phyloP scores from a whole-genome alignment of 176 grass and related monocot genomes.

The Eremochloa ophiuroides region DNA sequence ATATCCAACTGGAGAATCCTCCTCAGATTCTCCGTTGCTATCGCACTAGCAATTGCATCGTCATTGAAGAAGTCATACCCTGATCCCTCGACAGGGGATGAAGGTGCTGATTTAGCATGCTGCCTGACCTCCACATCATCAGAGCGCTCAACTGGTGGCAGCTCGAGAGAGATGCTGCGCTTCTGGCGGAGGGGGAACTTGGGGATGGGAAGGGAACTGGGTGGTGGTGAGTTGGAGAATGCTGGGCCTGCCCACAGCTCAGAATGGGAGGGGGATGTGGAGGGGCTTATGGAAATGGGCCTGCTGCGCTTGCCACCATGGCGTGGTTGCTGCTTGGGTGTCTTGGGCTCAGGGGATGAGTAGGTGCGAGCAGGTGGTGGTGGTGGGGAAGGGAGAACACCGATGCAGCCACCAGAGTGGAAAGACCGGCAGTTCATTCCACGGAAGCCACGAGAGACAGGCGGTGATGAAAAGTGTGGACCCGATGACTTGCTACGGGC shows the following conservation, averaged over 20 bases:
- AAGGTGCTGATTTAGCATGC: slow-evolving; percentile 65
- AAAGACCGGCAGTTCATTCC: slow-evolving; percentile 63
- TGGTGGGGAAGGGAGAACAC: slow-evolving; percentile 25
- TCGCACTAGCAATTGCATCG: slow-evolving; percentile 31
- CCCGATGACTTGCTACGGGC: slow-evolving; percentile 20
- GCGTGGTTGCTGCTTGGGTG: slow-evolving; percentile 20
- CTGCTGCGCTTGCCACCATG: slow-evolving; percentile 39
- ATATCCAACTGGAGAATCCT: slow-evolving; percentile 74
- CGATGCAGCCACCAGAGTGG: slow-evolving; percentile 1
- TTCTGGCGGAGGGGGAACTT: slow-evolving; percentile 73
- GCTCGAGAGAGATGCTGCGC: slow-evolving; percentile 61
- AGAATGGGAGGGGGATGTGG: slow-evolving; percentile 32
- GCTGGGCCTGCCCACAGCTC: slow-evolving; percentile 68
- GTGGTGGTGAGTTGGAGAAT: slow-evolving; percentile 77
- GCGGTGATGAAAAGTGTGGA: slow-evolving; percentile 21
- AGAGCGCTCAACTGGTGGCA: slow-evolving; percentile 32
- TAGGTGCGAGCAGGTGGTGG: background rate
- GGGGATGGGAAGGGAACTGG: slow-evolving; percentile 63
- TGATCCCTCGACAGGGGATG: slow-evolving; percentile 51
- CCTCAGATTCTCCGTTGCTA: slow-evolving; percentile 78
- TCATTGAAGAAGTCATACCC: slow-evolving; percentile 37
- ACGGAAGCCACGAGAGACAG: slow-evolving; percentile 22
- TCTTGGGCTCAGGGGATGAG: slow-evolving; percentile 29
- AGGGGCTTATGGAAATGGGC: slow-evolving; percentile 43
- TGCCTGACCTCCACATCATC: slow-evolving; percentile 22